Evolutionary conservation across 495 filamentous ascomycete species (phyloP), one percentile per base, ranked within the genome.

Genomic region (Penicillium verhagenii): DNA sequence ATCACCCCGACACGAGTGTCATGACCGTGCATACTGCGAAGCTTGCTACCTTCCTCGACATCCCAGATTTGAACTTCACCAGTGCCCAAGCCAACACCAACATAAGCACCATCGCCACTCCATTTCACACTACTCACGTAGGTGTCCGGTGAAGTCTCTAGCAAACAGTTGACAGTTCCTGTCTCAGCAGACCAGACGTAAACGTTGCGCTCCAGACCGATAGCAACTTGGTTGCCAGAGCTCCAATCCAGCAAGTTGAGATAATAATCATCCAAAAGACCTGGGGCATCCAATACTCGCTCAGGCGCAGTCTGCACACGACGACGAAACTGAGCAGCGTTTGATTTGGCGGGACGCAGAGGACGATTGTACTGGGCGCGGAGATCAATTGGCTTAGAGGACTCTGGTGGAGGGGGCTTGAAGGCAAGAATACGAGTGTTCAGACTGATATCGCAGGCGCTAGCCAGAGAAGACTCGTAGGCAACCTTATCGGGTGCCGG

Each of bases 41-140:
- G 85, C 81, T 97, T 97, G 61, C 83, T 86, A 26, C 89, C 86
- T 64, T 99, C 94, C 59, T 96, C 90, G 20, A 97, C 94, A 60
- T 99, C 94, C 94, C 94, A 99, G 69, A 99, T 99, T 72, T 99
- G 94, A 37, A 97, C 90, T 66, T 99, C 94, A 56, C 94, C 94
- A 11, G 91, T 89, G 58, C 91, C 92, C 52, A 99, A 86, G 42
- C 94, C 94, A 59, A 97, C 92, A 53, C 92, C 87, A 47, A 99
- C 92, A 66, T 97, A 97, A 5, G 94, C 92, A 39, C 94, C 95
- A 61, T 99, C 94, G 42, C 88, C 89, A 59, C 93, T 97, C 94
- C 95, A 99, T 72, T 96, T 96, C 56, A 99, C 94, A 57, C 90
- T 96, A 78, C 92, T 92, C 59, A 99, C 85, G 65, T 99, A 99